phyloP scores from a whole-genome alignment of 1,284 basidiomycete species.

The Moniliella sp. region DNA sequence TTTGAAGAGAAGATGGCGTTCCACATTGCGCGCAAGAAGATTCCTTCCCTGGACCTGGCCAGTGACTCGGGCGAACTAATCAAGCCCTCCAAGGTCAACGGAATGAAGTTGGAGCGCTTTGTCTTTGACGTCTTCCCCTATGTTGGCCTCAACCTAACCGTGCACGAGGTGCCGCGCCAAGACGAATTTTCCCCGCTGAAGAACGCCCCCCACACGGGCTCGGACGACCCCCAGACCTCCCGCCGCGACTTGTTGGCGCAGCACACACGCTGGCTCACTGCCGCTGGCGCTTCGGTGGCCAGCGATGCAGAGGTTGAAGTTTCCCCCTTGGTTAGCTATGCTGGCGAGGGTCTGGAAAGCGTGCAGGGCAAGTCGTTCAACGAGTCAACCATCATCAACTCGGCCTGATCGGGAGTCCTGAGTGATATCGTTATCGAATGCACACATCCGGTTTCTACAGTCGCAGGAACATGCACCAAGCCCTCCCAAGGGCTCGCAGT shows the following conservation, averaged over 20 bases:
- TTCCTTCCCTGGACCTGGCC: conserved; percentile 45
- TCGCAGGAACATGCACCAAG: no score
- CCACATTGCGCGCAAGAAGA: conserved; percentile 97
- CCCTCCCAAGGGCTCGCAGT: no score
- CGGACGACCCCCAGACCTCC: conserved; percentile 78
- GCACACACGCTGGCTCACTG: conserved; percentile 61
- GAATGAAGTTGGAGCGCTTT: conserved; percentile 97
- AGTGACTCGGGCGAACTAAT: conserved; percentile 42
- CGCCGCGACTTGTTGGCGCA: conserved; percentile 72
- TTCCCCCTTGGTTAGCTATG: conserved; percentile 66
- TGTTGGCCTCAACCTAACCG: conserved; percentile 51
- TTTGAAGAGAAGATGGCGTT: conserved; percentile 78
- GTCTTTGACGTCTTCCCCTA: conserved; percentile 97
- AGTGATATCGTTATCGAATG: no score
- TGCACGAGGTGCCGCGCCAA: conserved; percentile 64
- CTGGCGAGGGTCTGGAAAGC: conserved; percentile 66
- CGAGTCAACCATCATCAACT: conserved; percentile 11
- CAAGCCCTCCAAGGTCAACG: conserved; percentile 75
- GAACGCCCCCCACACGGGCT: conserved; percentile 80
- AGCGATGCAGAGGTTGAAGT: conserved; percentile 65
- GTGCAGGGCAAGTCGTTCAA: conserved; percentile 55
- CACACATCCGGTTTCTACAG: no score
- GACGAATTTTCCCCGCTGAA: conserved; percentile 94
- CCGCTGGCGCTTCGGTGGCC: conserved; percentile 51
- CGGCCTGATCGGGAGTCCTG: no score